Evolutionary conservation across 176 grass and related monocot species (phyloP).

Genomic region (Rhipidocladum racemiflorum): DNA sequence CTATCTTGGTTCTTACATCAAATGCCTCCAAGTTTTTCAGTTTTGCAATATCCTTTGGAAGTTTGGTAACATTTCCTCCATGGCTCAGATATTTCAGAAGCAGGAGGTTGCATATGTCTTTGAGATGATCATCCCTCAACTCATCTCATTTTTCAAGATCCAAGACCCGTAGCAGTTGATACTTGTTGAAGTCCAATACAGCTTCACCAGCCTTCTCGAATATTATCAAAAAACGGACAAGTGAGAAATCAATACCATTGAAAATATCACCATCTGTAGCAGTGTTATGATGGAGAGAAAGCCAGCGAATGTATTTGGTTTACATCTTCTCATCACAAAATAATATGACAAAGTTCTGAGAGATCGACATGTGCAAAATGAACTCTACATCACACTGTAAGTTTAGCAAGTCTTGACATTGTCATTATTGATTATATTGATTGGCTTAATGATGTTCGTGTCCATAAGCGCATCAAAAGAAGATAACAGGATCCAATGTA

Average conservation of each 20-base stretch:
- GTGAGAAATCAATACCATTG: background rate
- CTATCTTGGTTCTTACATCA: background rate
- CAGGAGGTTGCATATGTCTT: background rate
- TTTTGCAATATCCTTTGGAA: constrained; percentile 11
- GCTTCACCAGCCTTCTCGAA: background rate
- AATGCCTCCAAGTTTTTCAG: background rate
- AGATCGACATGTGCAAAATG: too few species aligned
- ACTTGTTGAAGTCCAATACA: background rate
- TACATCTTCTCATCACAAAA: background rate
- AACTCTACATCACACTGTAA: too few species aligned
- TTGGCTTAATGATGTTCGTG: constrained; percentile 8
- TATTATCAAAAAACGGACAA: too few species aligned
- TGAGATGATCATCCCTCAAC: background rate
- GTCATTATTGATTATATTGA: background rate
- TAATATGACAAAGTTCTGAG: too few species aligned
- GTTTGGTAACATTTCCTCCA: background rate
- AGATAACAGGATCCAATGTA: too few species aligned
- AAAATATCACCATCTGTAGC: background rate
- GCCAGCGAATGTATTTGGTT: background rate
- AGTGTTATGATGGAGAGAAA: background rate
- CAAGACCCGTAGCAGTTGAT: background rate
- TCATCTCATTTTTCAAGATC: constrained; percentile 14
- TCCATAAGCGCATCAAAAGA: background rate
- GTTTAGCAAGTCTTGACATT: constrained; percentile 12
- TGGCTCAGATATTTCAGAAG: constrained; percentile 15